Evolutionary conservation across 768 basidiomycete species (phyloP).

Genomic region (Lanmaoa pseudosensibilis): DNA sequence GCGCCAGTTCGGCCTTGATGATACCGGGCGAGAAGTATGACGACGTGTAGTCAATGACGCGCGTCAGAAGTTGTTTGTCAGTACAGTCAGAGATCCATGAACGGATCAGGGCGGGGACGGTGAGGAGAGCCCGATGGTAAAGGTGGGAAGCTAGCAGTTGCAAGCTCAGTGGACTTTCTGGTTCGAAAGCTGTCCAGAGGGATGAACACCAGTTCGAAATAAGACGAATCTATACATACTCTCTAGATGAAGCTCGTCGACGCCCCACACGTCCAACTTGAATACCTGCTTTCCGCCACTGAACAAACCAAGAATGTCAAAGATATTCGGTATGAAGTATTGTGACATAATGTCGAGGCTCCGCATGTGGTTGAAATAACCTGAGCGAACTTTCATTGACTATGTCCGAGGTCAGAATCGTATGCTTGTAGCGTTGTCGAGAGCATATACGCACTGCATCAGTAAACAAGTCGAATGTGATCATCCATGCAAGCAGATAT

Average conservation of each 20-base stretch:
- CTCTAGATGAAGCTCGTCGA: slow-evolving; percentile 80
- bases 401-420: slow-evolving; percentile 31
- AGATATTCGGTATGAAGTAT: slow-evolving; percentile 69
- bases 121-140: slow-evolving; percentile 83
- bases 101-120: slow-evolving; percentile 82
- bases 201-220: background rate
- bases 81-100: slow-evolving; percentile 85
- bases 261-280: slow-evolving; percentile 81
- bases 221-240: slow-evolving; percentile 43
- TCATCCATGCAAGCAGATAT: slow-evolving; percentile 84
- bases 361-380: slow-evolving; percentile 85
- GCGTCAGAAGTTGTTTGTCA: slow-evolving; percentile 80
- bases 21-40: slow-evolving; percentile 87
- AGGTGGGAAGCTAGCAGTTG: slow-evolving; percentile 80
- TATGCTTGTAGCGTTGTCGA: too few species aligned
- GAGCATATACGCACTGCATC: slow-evolving; percentile 63
- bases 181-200: slow-evolving; percentile 52
- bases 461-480: slow-evolving; percentile 80
- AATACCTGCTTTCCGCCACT: slow-evolving; percentile 63
- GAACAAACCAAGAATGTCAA: slow-evolving; percentile 67
- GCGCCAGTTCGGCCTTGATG: slow-evolving; percentile 77
- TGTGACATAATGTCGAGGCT: slow-evolving; percentile 60
- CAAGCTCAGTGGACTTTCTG: slow-evolving; percentile 49
- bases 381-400: slow-evolving; percentile 85
- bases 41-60: slow-evolving; percentile 77